Base-by-base conservation (phyloP, 371 early-diverging fungal genomes). In the Mortierella sp. region DNA sequence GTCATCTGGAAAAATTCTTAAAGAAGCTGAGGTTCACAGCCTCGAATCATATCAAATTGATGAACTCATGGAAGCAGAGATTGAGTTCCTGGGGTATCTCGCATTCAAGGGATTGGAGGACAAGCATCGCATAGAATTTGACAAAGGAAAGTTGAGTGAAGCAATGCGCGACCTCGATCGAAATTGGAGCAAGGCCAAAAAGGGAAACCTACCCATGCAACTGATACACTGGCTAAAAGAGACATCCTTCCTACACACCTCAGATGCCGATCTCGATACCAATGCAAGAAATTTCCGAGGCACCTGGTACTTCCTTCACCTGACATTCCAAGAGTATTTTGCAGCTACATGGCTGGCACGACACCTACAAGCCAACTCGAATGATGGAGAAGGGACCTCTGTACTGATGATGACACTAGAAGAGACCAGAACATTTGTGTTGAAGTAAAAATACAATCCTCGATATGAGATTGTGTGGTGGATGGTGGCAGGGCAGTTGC, bases 381-480 rank as follows among this genome's bases (percentile, higher is more conserved):
- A 6, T 60, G 54, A 8, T 64, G 35, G 35, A 45, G 52, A 68
- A n/a, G n/a, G n/a, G n/a, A n/a, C n/a, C n/a, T n/a, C n/a, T n/a
- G n/a, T n/a, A n/a, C n/a, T n/a, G n/a, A n/a, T n/a, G n/a, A n/a
- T 68, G 74, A 73, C 54, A 11, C 32, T 39, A 35, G 68, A 68
- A 43, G 30, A 58, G 37, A 32, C 63, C 16, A 61, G 1, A 11
- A 47, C 35, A 2, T 75, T 74, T 68, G 61, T 74, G 1, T 65
- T 64, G 16, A 18, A 60, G n/a, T 40, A 74, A n/a, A 74, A 74
- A 60, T 68, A 74, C 62, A 68, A 74, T 40, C 68, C 74, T 35
- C 64, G 39, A 22, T 74, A 64, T 30, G 69, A 74, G 65, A 74
- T 74, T 64, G 60, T 74, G 47, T 74, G 68, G 74, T 74, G 68